Evolutionary conservation across 192 early-diverging fungal species (phyloP).

Genomic region (Cladochytrium replicatum): DNA sequence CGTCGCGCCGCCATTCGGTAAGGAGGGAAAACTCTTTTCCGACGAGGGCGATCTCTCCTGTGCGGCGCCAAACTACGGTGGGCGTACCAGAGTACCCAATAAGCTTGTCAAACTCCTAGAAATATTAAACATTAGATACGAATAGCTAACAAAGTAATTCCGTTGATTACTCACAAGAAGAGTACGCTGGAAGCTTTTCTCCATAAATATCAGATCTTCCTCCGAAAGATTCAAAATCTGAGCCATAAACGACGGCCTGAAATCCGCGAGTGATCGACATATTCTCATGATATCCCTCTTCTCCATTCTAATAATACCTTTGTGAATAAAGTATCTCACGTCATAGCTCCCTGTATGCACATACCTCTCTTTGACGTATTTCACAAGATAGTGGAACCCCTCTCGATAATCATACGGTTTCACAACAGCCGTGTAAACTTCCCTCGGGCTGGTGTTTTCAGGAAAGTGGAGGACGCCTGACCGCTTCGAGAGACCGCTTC

Average conservation of each 20-base stretch:
- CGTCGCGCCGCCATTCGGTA: conserved; percentile 83
- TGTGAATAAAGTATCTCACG: neutral
- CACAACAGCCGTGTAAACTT: conserved; percentile 69
- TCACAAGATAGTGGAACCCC: conserved; percentile 86
- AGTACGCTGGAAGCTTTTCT: conserved; percentile 91
- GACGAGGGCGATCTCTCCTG: conserved; percentile 88
- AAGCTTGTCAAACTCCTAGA: conserved; percentile 88
- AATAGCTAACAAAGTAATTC: neutral
- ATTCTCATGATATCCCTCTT: conserved; percentile 82
- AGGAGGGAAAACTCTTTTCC: conserved; percentile 93
- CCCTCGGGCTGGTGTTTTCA: conserved; percentile 33
- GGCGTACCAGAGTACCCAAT: conserved; percentile 92
- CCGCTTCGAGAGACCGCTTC: too few species aligned
- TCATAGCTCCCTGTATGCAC: neutral
- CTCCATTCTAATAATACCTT: conserved; percentile 55
- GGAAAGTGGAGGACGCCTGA: too few species aligned
- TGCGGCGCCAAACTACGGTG: conserved; percentile 93
- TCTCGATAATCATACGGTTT: conserved; percentile 86
- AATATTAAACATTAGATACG: neutral
- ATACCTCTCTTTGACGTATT: conserved; percentile 65
- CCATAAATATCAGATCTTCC: conserved; percentile 92
- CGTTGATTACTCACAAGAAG: conserved; percentile 49
- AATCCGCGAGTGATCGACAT: conserved; percentile 75
- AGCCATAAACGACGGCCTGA: conserved; percentile 87
- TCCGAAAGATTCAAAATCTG: conserved; percentile 88